These are phyloP conservation scores for Galerina sulciceps DNA, from an alignment of 768 basidiomycete species.

Conservation along the genomic window DNA sequence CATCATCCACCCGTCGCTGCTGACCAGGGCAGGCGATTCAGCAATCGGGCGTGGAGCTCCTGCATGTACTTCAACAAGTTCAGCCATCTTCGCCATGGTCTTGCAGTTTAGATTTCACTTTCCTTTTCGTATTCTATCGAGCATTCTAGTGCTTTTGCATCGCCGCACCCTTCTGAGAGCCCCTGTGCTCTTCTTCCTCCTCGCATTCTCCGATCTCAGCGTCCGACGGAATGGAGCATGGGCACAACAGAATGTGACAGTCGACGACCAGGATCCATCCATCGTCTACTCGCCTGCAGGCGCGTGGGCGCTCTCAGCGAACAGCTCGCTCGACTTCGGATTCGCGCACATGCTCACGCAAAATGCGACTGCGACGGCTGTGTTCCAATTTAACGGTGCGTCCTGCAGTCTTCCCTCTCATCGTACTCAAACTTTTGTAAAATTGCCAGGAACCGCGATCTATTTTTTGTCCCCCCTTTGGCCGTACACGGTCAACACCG, in stretches of 20 bases:
- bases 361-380: slow-evolving; percentile 40
- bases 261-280: slow-evolving; percentile 34
- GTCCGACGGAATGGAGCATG: not conserved
- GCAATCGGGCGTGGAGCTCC: no score
- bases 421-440: not conserved
- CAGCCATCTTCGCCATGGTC: no score
- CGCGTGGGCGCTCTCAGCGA: slow-evolving; percentile 34
- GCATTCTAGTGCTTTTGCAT: no score
- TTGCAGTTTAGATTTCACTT: no score
- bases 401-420: not conserved
- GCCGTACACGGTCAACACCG: slow-evolving; percentile 48
- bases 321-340: slow-evolving; percentile 36
- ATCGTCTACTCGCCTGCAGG: slow-evolving; percentile 35
- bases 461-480: slow-evolving; percentile 49
- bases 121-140: no score
- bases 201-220: no score
- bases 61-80: no score
- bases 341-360: slow-evolving; percentile 34
- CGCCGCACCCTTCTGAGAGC: no score
- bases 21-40: no score
- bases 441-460: slow-evolving; percentile 40
- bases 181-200: no score
- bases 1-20: no score
- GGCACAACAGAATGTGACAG: slow-evolving; percentile 32
- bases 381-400: slow-evolving; percentile 46